phyloP scores from a whole-genome alignment of 1,284 basidiomycete species.

The Ceratobasidium sp. region DNA sequence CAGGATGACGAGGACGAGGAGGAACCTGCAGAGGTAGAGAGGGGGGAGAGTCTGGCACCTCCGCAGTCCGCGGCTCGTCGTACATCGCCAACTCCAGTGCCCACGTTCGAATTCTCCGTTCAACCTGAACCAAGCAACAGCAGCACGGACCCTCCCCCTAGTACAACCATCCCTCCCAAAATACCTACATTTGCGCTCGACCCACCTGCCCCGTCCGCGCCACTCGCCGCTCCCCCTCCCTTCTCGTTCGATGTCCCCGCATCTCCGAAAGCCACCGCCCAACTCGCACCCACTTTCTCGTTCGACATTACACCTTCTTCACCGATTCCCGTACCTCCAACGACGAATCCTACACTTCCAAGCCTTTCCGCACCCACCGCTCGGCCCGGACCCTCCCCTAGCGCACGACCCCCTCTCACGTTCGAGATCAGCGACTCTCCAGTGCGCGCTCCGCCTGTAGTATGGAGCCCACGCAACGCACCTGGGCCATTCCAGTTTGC shows the following conservation, averaged over 20 bases:
- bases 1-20: slow-evolving; percentile 30
- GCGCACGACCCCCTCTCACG: not conserved
- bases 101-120: not conserved
- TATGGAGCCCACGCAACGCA: slow-evolving; percentile 31
- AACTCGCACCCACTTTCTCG: not conserved
- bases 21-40: not conserved
- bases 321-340: not conserved
- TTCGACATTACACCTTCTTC: not conserved
- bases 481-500: slow-evolving; percentile 25
- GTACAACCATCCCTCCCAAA: not conserved
- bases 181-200: slow-evolving; percentile 25
- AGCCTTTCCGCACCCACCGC: not conserved
- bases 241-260: slow-evolving; percentile 11
- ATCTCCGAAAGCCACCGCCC: not conserved
- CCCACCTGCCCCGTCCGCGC: slow-evolving; percentile 6
- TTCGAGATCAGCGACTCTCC: slow-evolving; percentile 23
- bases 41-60: not conserved
- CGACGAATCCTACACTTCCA: not conserved
- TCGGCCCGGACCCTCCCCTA: not conserved
- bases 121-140: not conserved
- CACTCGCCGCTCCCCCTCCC: slow-evolving; percentile 3
- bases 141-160: not conserved
- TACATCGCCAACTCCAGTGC: too few species aligned
- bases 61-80: slow-evolving; percentile 3
- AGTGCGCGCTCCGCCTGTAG: slow-evolving; percentile 9